Conservation (phyloP, 2,329 filamentous ascomycete genomes). For the Fusarium domesticum region DNA sequence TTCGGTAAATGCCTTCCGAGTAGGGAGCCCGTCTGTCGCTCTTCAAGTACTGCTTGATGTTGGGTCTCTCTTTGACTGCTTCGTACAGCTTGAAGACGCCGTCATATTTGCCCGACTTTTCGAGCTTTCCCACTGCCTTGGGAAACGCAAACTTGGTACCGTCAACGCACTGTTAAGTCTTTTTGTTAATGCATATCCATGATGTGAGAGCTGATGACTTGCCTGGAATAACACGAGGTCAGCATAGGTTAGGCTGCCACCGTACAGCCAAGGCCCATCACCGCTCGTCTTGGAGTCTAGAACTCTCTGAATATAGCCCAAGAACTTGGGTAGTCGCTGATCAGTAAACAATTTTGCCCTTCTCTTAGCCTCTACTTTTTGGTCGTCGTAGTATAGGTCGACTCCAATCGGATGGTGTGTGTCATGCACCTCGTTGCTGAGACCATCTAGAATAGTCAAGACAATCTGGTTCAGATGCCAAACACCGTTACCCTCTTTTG, state of each 20-base stretch:
- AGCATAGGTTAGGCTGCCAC: conserved; percentile 63
- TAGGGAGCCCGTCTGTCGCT: conserved; percentile 64
- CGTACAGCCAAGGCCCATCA: conserved; percentile 64
- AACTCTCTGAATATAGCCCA: conserved; percentile 67
- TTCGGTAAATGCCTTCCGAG: conserved; percentile 63
- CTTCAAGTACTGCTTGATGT: conserved; percentile 65
- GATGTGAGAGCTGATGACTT: conserved; percentile 12
- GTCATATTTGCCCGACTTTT: conserved; percentile 54
- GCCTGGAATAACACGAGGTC: conserved; percentile 74
- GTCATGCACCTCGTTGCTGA: conserved; percentile 71
- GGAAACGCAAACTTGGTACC: conserved; percentile 67
- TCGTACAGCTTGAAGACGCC: conserved; percentile 63
- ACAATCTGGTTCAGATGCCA: conserved; percentile 61
- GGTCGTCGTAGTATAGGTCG: conserved; percentile 67
- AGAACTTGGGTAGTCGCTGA: conserved; percentile 67
- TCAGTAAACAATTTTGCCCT: conserved; percentile 57
- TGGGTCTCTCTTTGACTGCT: conserved; percentile 59
- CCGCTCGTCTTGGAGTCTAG: conserved; percentile 54
- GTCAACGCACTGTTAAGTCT: conserved; percentile 45
- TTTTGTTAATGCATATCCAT: conserved; percentile 1
- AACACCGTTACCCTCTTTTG: conserved; percentile 40
- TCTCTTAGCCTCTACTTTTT: conserved; percentile 63
- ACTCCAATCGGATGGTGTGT: conserved; percentile 68
- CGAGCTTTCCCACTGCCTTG: conserved; percentile 57
- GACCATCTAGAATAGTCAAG: conserved; percentile 67